phyloP scores from a whole-genome alignment of 345 rosid species.

The Syzygium grande region DNA sequence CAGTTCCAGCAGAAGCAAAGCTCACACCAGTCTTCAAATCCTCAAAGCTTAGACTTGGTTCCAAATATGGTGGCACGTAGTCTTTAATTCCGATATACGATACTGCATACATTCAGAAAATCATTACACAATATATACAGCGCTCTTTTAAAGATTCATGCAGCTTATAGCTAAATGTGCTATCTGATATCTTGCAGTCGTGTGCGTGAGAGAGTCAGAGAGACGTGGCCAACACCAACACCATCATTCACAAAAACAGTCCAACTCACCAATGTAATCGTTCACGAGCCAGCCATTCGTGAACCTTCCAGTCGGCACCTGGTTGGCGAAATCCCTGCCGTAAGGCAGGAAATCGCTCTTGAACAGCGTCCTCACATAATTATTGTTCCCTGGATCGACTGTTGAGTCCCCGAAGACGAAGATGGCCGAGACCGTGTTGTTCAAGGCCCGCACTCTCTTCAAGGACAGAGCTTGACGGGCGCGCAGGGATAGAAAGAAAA shows the following conservation, averaged over 20 bases:
- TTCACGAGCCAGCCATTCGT: slow-evolving; percentile 60
- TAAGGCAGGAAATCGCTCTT: slow-evolving; percentile 62
- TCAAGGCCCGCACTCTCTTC: slow-evolving; percentile 9
- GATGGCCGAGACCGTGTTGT: slow-evolving; percentile 33
- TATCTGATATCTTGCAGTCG: neutral
- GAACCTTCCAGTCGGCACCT: slow-evolving; percentile 70
- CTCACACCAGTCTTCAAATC: slow-evolving; percentile 78
- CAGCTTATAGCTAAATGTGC: neutral
- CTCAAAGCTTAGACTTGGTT: slow-evolving; percentile 51
- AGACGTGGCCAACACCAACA: neutral
- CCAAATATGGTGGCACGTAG: slow-evolving; percentile 65
- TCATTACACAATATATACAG: neutral
- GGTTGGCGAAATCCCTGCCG: slow-evolving; percentile 53
- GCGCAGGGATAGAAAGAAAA: slow-evolving; percentile 8
- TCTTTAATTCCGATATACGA: slow-evolving; percentile 72
- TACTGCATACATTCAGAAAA: slow-evolving; percentile 17
- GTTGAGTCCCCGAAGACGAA: slow-evolving; percentile 88
- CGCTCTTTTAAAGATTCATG: neutral
- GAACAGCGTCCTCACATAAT: slow-evolving; percentile 42
- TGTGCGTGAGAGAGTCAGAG: neutral
- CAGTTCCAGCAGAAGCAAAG: slow-evolving; percentile 87
- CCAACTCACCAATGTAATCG: slow-evolving; percentile 54
- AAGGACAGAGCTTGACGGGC: neutral
- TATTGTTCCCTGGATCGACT: slow-evolving; percentile 81
- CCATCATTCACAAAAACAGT: neutral